Base-by-base conservation (phyloP, 2,329 filamentous ascomycete species). In the Colletotrichum graminicola region DNA sequence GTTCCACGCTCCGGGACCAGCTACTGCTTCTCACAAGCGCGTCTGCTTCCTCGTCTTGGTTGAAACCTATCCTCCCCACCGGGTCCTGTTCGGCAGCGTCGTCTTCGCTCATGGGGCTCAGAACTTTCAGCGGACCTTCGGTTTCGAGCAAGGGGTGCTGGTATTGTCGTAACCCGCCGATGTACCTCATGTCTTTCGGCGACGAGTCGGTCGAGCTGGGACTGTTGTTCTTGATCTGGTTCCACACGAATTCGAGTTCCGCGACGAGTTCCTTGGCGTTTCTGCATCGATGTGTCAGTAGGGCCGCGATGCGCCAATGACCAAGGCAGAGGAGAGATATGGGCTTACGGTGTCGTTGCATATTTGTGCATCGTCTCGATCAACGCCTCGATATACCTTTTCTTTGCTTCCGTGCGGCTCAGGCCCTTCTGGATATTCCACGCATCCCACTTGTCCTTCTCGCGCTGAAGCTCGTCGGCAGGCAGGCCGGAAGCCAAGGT, bases 211-310 rank as follows among this genome's bases (percentile, higher is more conserved):
- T 83, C 47, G 91, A 90, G 23, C 88, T 89, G 5, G 92, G 90
- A 14, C 90, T 89, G 77, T 95, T 98, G 76, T 92, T 92, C 81
- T 96, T 97, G 76, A 99, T 95, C 80, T 98, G 96, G 76, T 98
- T 94, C 96, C 96, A 99, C 49, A 99, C 95, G 77, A 98, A 99
- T 82, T 99, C 96, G n/a, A 99, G 89, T 81, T 99, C 96, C 12
- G 91, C 88, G 47, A 98, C 95, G 49, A 99, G 87, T 81, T 97
- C 95, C 71, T 92, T 89, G 10, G 94, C 94, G 79, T 97, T 94
- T 60, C 89, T 91, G 74, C 26, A 21, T 26, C 39, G 45, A 47
- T 45, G 69, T 60, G 54, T 72, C 60, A 72, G 69, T 36, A 54
- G 52, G 52, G 29, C 29, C 60, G 41, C 47, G 21, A 62, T 70